Conservation (phyloP, 331 rosid genomes). For the Acacia concinna region DNA sequence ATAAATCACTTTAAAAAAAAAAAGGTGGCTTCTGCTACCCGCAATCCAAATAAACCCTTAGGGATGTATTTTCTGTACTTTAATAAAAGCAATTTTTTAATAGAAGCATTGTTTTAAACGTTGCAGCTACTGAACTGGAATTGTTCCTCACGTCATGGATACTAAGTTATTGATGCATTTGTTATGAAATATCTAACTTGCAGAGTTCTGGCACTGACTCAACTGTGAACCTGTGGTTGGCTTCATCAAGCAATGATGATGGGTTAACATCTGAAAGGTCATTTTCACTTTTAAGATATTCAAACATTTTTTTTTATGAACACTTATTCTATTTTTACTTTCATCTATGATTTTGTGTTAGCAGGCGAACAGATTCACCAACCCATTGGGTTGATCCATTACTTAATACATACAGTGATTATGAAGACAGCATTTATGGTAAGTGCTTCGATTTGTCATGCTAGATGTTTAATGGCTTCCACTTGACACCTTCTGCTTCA, state of each 20-base stretch:
- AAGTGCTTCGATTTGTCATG: constrained; percentile 21
- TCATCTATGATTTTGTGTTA: constrained; percentile 25
- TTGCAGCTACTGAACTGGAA: background rate
- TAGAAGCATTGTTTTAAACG: background rate
- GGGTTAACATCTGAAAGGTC: constrained; percentile 66
- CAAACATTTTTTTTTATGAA: background rate
- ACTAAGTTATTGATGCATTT: constrained; percentile 12
- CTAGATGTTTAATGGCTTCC: constrained; percentile 8
- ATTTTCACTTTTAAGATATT: constrained; percentile 27
- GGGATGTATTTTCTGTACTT: background rate
- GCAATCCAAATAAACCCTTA: too few species aligned
- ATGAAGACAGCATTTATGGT: constrained; percentile 96
- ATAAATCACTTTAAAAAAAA: too few species aligned
- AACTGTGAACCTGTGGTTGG: constrained; percentile 85
- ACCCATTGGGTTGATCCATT: constrained; percentile 59
- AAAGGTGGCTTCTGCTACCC: too few species aligned
- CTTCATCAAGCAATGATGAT: constrained; percentile 53
- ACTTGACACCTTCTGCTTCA: constrained; percentile 21
- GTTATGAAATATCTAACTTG: constrained; percentile 31
- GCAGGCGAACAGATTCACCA: constrained; percentile 68
- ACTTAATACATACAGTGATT: constrained; percentile 81
- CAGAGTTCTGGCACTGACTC: constrained; percentile 98
- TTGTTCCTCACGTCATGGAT: background rate
- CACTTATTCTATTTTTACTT: constrained; percentile 1
- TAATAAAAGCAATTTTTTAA: background rate